phyloP scores from a whole-genome alignment of 2,329 filamentous ascomycete species.

The Trichoderma polysporum region DNA sequence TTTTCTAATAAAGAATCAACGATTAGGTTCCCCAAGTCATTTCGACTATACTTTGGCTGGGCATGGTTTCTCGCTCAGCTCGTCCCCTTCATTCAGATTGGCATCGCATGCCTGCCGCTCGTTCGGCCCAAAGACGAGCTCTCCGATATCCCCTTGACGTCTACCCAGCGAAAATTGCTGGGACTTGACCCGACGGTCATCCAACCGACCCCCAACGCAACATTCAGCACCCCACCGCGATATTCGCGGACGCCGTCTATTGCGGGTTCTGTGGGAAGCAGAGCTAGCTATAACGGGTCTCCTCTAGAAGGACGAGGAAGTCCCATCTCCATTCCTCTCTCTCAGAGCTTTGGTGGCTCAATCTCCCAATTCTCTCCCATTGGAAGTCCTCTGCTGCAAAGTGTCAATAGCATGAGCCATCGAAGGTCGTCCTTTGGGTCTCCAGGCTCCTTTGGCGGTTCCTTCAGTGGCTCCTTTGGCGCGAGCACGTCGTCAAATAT shows the following conservation, averaged over 20 bases:
- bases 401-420: conserved; percentile 49
- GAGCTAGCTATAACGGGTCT: conserved; percentile 57
- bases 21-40: conserved; percentile 34
- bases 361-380: conserved; percentile 49
- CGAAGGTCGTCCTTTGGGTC: conserved; percentile 63
- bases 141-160: conserved; percentile 82
- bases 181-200: conserved; percentile 69
- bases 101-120: conserved; percentile 69
- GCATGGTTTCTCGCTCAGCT: conserved; percentile 50
- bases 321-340: conserved; percentile 36
- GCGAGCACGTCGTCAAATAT: conserved; percentile 47
- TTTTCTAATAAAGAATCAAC: conserved; percentile 23
- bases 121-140: conserved; percentile 72
- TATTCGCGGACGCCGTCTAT: conserved; percentile 74
- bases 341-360: conserved; percentile 34
- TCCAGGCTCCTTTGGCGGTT: conserved; percentile 44
- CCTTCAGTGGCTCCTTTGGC: conserved; percentile 46
- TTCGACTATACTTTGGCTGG: conserved; percentile 43
- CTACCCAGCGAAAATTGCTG: conserved; percentile 72
- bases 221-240: conserved; percentile 80
- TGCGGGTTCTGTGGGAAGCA: conserved; percentile 61
- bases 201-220: conserved; percentile 64
- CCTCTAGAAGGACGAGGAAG: conserved; percentile 58
- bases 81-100: conserved; percentile 69
- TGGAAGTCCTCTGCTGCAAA: conserved; percentile 62